Conservation (phyloP, 176 grass and related monocot genomes). For the Alloteropsis semialata region DNA sequence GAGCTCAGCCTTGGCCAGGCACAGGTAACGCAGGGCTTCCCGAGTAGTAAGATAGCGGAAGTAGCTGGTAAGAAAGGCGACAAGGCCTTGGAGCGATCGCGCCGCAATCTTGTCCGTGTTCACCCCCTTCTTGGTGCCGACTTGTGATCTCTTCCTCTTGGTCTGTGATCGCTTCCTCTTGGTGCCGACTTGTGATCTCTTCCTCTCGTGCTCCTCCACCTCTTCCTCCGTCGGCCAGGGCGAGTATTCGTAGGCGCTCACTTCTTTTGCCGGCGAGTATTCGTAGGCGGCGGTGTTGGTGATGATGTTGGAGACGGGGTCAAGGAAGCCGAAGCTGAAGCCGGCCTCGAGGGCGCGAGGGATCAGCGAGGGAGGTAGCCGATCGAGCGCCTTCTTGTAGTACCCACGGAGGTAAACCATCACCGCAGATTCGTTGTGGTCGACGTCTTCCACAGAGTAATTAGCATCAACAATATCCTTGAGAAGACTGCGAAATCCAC, state of each 20-base stretch:
- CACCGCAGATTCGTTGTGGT: not conserved
- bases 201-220: not conserved
- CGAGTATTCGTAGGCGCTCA: no score
- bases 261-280: no score
- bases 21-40: not conserved
- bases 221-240: not conserved
- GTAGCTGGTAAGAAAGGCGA: not conserved
- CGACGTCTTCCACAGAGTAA: no score
- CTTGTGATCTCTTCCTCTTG: no score
- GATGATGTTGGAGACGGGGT: not conserved
- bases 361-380: not conserved
- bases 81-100: not conserved
- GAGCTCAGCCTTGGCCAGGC: not conserved
- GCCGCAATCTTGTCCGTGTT: not conserved
- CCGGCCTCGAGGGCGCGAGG: not conserved
- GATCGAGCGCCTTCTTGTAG: not conserved
- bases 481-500: no score
- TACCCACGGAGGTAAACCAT: not conserved
- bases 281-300: not conserved
- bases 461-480: no score
- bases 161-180: no score
- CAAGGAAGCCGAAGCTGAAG: not conserved
- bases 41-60: not conserved
- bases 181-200: no score
- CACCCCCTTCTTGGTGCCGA: not conserved